Percentiles rank a stretch among this genome's conserved stretches.
These are phyloP conservation scores for Nigrograna mackinnonii DNA, from an alignment of 2,329 filamentous ascomycete species.

Conservation along the genomic window DNA sequence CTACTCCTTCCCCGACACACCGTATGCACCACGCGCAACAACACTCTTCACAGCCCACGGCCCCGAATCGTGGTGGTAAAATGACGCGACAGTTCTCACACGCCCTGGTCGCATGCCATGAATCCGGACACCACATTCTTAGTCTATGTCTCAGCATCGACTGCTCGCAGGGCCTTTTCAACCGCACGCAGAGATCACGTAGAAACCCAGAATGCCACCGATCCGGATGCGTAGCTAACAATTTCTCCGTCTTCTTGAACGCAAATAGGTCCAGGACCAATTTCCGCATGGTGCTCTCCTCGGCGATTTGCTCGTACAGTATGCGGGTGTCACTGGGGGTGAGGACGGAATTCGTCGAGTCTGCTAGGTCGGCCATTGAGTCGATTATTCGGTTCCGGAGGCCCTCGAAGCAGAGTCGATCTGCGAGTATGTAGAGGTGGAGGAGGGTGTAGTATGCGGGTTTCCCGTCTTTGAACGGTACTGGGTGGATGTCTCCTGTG, in stretches of 20 bases:
- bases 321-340: slow-evolving; percentile 54
- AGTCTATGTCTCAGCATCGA: slow-evolving; percentile 47
- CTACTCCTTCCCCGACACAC: slow-evolving; percentile 41
- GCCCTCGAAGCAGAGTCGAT: slow-evolving; percentile 50
- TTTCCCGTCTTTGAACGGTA: slow-evolving; percentile 49
- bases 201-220: slow-evolving; percentile 54
- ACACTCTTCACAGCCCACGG: slow-evolving; percentile 46
- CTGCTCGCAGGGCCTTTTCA: slow-evolving; percentile 50
- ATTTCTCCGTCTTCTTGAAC: slow-evolving; percentile 56
- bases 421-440: slow-evolving; percentile 50
- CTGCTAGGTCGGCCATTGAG: slow-evolving; percentile 48
- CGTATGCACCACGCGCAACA: slow-evolving; percentile 44
- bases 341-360: slow-evolving; percentile 53
- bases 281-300: slow-evolving; percentile 41
- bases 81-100: slow-evolving; percentile 45
- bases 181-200: slow-evolving; percentile 49
- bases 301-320: slow-evolving; percentile 49
- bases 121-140: slow-evolving; percentile 42
- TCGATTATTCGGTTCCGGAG: slow-evolving; percentile 50
- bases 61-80: slow-evolving; percentile 42
- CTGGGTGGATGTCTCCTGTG: slow-evolving; percentile 40
- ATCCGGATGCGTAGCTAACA: slow-evolving; percentile 51
- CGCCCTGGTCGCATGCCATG: slow-evolving; percentile 31
- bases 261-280: slow-evolving; percentile 55
- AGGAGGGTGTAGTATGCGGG: slow-evolving; percentile 56